These are phyloP conservation scores for Daedaleopsis sinensis DNA, from an alignment of 768 basidiomycete genomes.

Conservation along the genomic window DNA sequence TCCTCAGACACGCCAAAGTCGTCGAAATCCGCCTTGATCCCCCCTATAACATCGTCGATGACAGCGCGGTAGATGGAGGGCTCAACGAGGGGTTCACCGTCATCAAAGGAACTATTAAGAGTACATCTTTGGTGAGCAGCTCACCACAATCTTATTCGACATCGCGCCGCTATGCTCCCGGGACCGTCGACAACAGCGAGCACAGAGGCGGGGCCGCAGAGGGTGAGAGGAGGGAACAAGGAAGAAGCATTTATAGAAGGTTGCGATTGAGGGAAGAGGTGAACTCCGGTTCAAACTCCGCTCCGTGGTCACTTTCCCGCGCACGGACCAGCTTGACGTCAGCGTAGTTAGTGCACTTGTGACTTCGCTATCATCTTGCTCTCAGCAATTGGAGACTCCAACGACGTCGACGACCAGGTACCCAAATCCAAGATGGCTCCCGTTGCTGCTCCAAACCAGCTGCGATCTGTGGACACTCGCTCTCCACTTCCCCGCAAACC, in stretches of 20 bases:
- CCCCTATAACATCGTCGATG: slow-evolving; percentile 93
- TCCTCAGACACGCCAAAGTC: slow-evolving; percentile 93
- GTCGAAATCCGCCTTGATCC: slow-evolving; percentile 93
- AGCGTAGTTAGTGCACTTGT: neutral
- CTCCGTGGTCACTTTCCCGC: slow-evolving; percentile 42
- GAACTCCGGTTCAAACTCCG: slow-evolving; percentile 48
- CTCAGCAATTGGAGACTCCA: too few species aligned
- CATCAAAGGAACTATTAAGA: slow-evolving; percentile 46
- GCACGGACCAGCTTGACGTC: slow-evolving; percentile 43
- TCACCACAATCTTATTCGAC: slow-evolving; percentile 99
- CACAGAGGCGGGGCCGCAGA: slow-evolving; percentile 35
- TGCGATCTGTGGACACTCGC: neutral
- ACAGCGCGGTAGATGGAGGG: slow-evolving; percentile 89
- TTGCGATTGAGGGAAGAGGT: slow-evolving; percentile 29
- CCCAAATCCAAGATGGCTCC: neutral
- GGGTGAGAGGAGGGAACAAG: slow-evolving; percentile 36
- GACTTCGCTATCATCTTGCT: neutral
- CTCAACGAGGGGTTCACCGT: slow-evolving; percentile 53
- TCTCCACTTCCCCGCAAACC: neutral
- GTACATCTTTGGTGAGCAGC: slow-evolving; percentile 69
- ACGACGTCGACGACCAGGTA: too few species aligned
- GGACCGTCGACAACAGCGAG: slow-evolving; percentile 35
- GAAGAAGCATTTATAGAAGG: slow-evolving; percentile 34
- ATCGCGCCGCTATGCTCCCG: slow-evolving; percentile 45
- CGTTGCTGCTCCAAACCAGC: neutral